These are phyloP conservation scores for Fusarium sp. DNA, from an alignment of 2,329 filamentous ascomycete genomes.

Conservation along the genomic window DNA sequence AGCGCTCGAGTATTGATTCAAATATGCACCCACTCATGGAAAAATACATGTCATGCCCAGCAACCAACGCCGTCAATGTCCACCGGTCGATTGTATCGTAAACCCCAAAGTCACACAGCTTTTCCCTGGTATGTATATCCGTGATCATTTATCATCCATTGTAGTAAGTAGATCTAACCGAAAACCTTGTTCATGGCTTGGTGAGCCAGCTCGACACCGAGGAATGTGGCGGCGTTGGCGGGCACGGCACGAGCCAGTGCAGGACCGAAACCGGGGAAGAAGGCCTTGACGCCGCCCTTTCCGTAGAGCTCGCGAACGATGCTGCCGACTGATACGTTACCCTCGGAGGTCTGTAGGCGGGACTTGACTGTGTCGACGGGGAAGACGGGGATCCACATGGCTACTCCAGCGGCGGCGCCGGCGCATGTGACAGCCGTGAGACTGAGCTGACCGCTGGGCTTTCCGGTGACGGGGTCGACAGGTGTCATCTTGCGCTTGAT, in stretches of 20 bases:
- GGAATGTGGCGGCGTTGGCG: slow-evolving; percentile 94
- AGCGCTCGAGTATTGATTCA: slow-evolving; percentile 23
- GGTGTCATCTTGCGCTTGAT: slow-evolving; percentile 90
- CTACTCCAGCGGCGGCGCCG: slow-evolving; percentile 89
- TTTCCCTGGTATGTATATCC: slow-evolving; percentile 10
- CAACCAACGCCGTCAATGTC: slow-evolving; percentile 25
- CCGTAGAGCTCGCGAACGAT: slow-evolving; percentile 85
- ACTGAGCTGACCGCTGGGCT: slow-evolving; percentile 79
- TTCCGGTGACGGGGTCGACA: slow-evolving; percentile 76
- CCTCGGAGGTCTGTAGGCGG: slow-evolving; percentile 88
- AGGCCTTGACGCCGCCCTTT: slow-evolving; percentile 84
- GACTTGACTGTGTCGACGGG: slow-evolving; percentile 97
- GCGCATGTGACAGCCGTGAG: slow-evolving; percentile 84
- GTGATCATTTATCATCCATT: not conserved
- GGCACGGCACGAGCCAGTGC: slow-evolving; percentile 92
- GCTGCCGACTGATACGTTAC: slow-evolving; percentile 79
- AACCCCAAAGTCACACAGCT: slow-evolving; percentile 19
- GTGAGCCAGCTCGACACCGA: slow-evolving; percentile 85
- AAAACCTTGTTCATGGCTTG: slow-evolving; percentile 83
- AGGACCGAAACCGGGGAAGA: slow-evolving; percentile 96
- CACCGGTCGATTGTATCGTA: not conserved
- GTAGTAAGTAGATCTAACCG: slow-evolving; percentile 50
- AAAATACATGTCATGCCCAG: slow-evolving; percentile 27
- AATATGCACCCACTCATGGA: slow-evolving; percentile 9
- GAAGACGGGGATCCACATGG: slow-evolving; percentile 99